Percentiles rank a stretch among this genome's conserved stretches.
phyloP scores from a whole-genome alignment of 139 green algal species.

The Tetradesmus lagerheimii region DNA sequence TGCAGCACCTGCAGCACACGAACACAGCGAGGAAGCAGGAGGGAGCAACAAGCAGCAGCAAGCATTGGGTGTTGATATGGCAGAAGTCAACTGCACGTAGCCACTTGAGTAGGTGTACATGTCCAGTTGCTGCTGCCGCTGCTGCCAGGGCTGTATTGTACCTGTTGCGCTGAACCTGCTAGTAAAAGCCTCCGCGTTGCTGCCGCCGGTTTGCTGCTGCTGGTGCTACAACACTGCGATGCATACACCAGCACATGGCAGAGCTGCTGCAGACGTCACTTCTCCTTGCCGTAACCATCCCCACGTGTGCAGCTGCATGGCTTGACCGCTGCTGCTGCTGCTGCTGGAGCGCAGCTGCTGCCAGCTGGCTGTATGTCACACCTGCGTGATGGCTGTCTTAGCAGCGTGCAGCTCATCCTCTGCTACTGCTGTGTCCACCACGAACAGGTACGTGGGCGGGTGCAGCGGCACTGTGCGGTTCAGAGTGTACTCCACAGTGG shows the following conservation, averaged over 20 bases:
- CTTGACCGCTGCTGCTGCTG: not conserved
- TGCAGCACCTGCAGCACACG: slow-evolving; percentile 54
- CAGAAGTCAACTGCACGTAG: not conserved
- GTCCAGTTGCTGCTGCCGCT: not conserved
- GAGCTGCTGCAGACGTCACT: not conserved
- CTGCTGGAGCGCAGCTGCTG: not conserved
- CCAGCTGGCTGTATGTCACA: not conserved
- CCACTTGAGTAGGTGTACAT: not conserved
- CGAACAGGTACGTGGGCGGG: slow-evolving; percentile 94
- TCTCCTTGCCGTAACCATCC: no score
- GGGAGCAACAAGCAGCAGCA: not conserved
- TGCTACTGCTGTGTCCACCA: slow-evolving; percentile 94
- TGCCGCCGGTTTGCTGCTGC: not conserved
- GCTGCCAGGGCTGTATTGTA: not conserved
- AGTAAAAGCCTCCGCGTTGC: not conserved
- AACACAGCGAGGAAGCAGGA: not conserved
- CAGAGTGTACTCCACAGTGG: slow-evolving; percentile 97
- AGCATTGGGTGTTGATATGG: not conserved
- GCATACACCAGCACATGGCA: not conserved
- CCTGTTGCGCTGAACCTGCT: not conserved
- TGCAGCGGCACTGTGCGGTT: slow-evolving; percentile 60
- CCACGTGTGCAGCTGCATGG: not conserved
- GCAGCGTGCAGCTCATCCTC: slow-evolving; percentile 93
- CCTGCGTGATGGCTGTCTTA: slow-evolving; percentile 85
- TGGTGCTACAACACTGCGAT: no score